phyloP scores from a whole-genome alignment of 129 eudicot genomes.

The Daucus carota region DH1_v3.0 NC_030386.2:31746001-31746500 shows the following conservation, averaged over 20 bases:
- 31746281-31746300: background rate
- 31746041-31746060: too few species aligned
- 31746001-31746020: too few species aligned
- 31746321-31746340: background rate
- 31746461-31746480: constrained; percentile 54
- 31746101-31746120: background rate
- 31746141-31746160: too few species aligned
- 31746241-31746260: too few species aligned
- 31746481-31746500: constrained; percentile 52
- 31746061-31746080: too few species aligned
- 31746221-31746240: background rate
- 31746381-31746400: background rate
- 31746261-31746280: background rate
- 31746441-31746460: constrained; percentile 51
- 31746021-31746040: too few species aligned
- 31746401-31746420: background rate
- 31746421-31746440: background rate
- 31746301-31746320: background rate
- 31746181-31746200: background rate
- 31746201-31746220: background rate
- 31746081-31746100: too few species aligned
- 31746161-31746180: background rate
- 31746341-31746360: too few species aligned
- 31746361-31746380: background rate
- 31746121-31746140: background rate